phyloP scores from a whole-genome alignment of 768 basidiomycete species.

The Tremella fuciformis region DNA sequence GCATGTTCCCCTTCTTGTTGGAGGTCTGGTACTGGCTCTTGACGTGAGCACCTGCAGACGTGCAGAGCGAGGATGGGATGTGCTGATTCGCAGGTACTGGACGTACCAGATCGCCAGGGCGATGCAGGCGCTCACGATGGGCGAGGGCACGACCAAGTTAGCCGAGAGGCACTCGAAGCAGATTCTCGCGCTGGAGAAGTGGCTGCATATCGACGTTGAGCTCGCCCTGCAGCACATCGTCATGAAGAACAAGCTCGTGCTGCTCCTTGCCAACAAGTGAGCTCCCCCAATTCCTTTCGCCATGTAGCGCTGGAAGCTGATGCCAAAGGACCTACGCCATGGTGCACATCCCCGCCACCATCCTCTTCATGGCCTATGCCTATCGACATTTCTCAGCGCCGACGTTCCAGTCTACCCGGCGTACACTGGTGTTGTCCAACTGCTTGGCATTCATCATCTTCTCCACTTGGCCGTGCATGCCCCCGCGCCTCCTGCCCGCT shows the following conservation, averaged over 20 bases:
- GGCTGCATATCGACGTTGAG: slow-evolving; percentile 36
- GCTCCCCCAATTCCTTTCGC: not conserved
- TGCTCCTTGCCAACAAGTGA: slow-evolving; percentile 41
- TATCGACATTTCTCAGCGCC: slow-evolving; percentile 31
- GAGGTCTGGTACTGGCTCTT: slow-evolving; percentile 47
- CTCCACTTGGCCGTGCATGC: slow-evolving; percentile 46
- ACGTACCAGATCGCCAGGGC: slow-evolving; percentile 43
- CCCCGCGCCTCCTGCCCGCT: slow-evolving; percentile 35
- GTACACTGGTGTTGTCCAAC: slow-evolving; percentile 42
- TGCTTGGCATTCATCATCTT: slow-evolving; percentile 42
- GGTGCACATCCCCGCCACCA: slow-evolving; percentile 47
- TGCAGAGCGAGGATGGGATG: not conserved
- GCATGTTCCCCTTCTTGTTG: slow-evolving; percentile 42
- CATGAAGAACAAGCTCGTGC: slow-evolving; percentile 24
- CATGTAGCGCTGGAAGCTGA: not conserved
- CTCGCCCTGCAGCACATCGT: slow-evolving; percentile 30
- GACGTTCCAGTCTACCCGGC: slow-evolving; percentile 35
- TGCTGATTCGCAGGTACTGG: slow-evolving; percentile 31
- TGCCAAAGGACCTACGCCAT: slow-evolving; percentile 39
- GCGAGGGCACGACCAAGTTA: slow-evolving; percentile 24
- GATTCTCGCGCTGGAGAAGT: slow-evolving; percentile 29
- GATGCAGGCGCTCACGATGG: slow-evolving; percentile 41
- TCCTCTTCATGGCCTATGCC: slow-evolving; percentile 40
- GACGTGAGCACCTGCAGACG: slow-evolving; percentile 32
- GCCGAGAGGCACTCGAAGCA: slow-evolving; percentile 34